Evolutionary conservation across 73 alveolate species (phyloP), one percentile per base, ranked within the genome.

Genomic region (Stentor roeselii): DNA sequence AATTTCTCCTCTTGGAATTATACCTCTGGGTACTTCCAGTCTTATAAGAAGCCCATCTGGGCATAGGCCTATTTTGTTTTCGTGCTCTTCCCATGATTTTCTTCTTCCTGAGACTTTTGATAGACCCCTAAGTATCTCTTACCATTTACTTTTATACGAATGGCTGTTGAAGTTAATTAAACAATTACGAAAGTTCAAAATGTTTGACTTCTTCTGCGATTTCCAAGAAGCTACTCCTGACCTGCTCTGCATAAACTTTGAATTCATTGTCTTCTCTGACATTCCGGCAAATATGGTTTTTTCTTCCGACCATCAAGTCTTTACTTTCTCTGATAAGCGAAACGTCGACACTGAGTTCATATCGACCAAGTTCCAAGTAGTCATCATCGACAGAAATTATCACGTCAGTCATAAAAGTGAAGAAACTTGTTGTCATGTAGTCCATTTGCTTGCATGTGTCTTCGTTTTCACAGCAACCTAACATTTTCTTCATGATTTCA

Each of bases 11-110:
- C 80, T 67, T 67, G 0, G 80, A 67, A 67, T 67, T 67, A 40
- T 67, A 67, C 27, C 80, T 21, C 41, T 67, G 80, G 34, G 80
- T 67, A 34, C 37, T 67, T 21, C 37, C 80, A 11, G 80, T 67
- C 41, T 67, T 67, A 34, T 67, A 67, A 32, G 37, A 67, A 67
- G 80, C 41, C 80, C 80, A 67, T 30, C 80, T n/a, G 34, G 80
- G 80, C 80, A 67, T 67, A 30, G 80, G 80, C 41, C 80, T 67
- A 40, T 67, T 67, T 67, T 67, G 80, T 34, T 67, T 67, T 67
- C 80, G 21, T 21, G 37, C 41, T 34, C 80, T 67, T 36, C 80
- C 80, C 80, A 67, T 67, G 1, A 32, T 67, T 34, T 67, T 67
- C 37, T 67, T 67, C 41, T 21, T 32, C 34, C 80, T 67, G 27